These are phyloP conservation scores for Starmerella stellata DNA, from an alignment of 805 yeast species.

Conservation along the genomic window DNA sequence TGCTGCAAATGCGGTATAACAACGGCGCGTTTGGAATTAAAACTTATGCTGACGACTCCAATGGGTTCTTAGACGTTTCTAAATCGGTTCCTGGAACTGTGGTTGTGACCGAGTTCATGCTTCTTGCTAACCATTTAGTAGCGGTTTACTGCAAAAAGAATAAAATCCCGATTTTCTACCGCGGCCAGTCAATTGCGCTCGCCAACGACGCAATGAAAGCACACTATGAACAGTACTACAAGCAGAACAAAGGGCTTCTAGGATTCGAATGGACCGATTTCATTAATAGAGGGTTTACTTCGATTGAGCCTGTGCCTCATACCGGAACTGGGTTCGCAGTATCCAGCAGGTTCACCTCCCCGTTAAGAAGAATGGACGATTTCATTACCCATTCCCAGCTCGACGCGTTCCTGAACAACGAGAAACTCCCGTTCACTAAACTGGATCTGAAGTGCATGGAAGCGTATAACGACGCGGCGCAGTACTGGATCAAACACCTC, in stretches of 20 bases:
- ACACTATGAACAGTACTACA: slow-evolving; percentile 1
- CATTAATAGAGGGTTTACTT: slow-evolving; percentile 36
- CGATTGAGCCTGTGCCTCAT: slow-evolving; percentile 34
- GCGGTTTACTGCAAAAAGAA: slow-evolving; percentile 17
- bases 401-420: slow-evolving; percentile 27
- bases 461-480: not conserved
- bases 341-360: slow-evolving; percentile 73
- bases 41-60: slow-evolving; percentile 18
- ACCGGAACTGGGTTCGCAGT: slow-evolving; percentile 41
- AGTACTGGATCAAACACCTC: not conserved
- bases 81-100: slow-evolving; percentile 29
- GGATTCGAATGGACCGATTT: slow-evolving; percentile 29
- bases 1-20: slow-evolving; percentile 22
- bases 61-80: not conserved
- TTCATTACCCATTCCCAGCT: slow-evolving; percentile 64
- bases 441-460: slow-evolving; percentile 2
- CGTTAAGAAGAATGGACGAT: slow-evolving; percentile 70
- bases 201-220: not conserved
- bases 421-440: slow-evolving; percentile 8
- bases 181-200: slow-evolving; percentile 18
- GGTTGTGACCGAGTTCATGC: slow-evolving; percentile 73
- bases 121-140: slow-evolving; percentile 42
- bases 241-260: slow-evolving; percentile 2
- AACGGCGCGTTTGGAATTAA: slow-evolving; percentile 28
- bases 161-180: slow-evolving; percentile 19